Conservation (phyloP, 192 early-diverging fungal species). For the Mortierella claussenii region DNA sequence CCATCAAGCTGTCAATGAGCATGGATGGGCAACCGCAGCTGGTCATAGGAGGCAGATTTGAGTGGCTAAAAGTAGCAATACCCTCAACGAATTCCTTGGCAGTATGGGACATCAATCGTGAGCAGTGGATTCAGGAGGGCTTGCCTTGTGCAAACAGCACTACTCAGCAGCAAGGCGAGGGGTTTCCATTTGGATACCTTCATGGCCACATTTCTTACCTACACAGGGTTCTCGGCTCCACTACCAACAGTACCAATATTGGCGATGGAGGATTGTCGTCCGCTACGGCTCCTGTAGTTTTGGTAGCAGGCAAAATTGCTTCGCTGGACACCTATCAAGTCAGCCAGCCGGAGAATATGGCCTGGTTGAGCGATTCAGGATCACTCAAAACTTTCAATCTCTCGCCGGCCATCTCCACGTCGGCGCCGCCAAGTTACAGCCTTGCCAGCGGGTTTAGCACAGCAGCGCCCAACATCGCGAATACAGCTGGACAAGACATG, state of each 20-base stretch:
- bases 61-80: background rate
- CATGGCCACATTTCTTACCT: constrained; percentile 35
- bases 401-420: constrained; percentile 8
- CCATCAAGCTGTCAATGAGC: constrained; percentile 18
- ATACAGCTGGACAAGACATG: background rate
- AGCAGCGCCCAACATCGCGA: background rate
- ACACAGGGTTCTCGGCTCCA: constrained; percentile 23
- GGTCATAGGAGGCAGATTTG: constrained; percentile 16
- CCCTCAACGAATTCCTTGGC: constrained; percentile 5
- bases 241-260: background rate
- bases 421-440: background rate
- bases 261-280: no score
- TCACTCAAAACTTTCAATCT: constrained; percentile 29
- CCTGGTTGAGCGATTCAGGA: constrained; percentile 27
- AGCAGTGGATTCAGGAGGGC: constrained; percentile 14
- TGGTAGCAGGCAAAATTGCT: constrained; percentile 29
- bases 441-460: background rate
- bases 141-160: background rate
- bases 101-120: constrained; percentile 21
- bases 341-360: constrained; percentile 18
- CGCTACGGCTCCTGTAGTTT: constrained; percentile 1
- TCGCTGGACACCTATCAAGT: constrained; percentile 40
- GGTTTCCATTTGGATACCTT: constrained; percentile 24
- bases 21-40: constrained; percentile 21
- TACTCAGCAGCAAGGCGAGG: background rate